Evolutionary conservation across 495 filamentous ascomycete genomes (phyloP).

Genomic region (Letharia columbiana): DNA sequence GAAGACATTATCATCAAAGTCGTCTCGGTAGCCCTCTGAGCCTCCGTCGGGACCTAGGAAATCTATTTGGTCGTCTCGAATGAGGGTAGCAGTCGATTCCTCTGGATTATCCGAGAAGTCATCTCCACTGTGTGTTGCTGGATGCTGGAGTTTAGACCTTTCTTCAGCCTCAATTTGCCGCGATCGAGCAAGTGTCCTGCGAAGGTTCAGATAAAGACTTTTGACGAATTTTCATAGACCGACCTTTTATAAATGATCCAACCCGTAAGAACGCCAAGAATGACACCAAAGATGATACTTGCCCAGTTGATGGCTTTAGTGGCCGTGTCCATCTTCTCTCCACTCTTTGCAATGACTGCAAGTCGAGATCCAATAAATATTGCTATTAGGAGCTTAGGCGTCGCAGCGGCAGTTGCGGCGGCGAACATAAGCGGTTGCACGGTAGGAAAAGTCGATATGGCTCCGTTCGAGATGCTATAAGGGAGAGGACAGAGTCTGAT

Average conservation of each 20-base stretch:
- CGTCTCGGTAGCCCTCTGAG: constrained; percentile 43
- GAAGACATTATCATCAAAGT: constrained; percentile 45
- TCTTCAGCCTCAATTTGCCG: constrained; percentile 79
- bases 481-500: constrained; percentile 88
- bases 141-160: constrained; percentile 41
- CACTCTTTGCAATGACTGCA: constrained; percentile 56
- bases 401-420: constrained; percentile 65
- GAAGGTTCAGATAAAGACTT: background rate
- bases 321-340: constrained; percentile 45
- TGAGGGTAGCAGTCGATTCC: constrained; percentile 36
- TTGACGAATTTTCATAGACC: background rate
- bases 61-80: constrained; percentile 42
- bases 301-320: constrained; percentile 65
- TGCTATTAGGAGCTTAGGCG: constrained; percentile 83
- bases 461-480: constrained; percentile 92
- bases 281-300: constrained; percentile 62
- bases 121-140: constrained; percentile 30
- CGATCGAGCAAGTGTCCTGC: constrained; percentile 70
- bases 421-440: constrained; percentile 69
- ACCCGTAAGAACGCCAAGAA: constrained; percentile 67
- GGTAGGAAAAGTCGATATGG: constrained; percentile 85
- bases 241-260: constrained; percentile 75
- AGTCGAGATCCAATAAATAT: constrained; percentile 82
- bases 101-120: constrained; percentile 40
- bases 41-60: constrained; percentile 37